A percentile compares a stretch with the other conserved stretches of the same genome.
Conservation (phyloP, 1,139 yeast species). For the Chernovozyma aurita region DNA sequence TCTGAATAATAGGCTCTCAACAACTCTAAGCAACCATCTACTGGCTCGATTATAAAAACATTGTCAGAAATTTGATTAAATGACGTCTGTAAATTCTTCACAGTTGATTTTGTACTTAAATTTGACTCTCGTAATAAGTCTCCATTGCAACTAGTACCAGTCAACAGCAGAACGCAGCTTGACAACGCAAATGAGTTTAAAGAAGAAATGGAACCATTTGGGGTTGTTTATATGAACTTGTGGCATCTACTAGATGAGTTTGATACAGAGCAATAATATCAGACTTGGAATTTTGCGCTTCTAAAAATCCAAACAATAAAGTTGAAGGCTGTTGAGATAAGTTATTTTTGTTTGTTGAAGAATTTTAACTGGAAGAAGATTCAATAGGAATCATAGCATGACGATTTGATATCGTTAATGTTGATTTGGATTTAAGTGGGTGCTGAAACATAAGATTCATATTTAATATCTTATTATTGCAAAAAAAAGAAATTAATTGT, state of each 20-base stretch:
- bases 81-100: neutral
- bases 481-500: neutral
- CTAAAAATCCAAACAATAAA: slow-evolving; percentile 5
- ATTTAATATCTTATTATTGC: neutral
- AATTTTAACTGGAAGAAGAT: neutral
- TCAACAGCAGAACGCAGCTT: neutral
- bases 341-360: neutral
- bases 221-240: slow-evolving; percentile 6
- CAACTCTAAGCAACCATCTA: slow-evolving; percentile 16
- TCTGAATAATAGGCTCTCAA: slow-evolving; percentile 24
- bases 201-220: slow-evolving; percentile 4
- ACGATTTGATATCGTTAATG: slow-evolving; percentile 7
- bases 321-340: slow-evolving; percentile 5
- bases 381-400: slow-evolving; percentile 1
- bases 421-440: slow-evolving; percentile 10
- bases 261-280: no score
- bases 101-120: neutral
- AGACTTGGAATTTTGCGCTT: neutral
- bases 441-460: slow-evolving; percentile 7
- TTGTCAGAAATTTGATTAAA: slow-evolving; percentile 3
- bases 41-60: slow-evolving; percentile 11
- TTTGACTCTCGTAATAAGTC: neutral
- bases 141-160: neutral
- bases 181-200: slow-evolving; percentile 4
- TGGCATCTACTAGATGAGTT: neutral